Conservation (phyloP, 140 eudicot genomes). For the Ambrosia hybrid region DNA sequence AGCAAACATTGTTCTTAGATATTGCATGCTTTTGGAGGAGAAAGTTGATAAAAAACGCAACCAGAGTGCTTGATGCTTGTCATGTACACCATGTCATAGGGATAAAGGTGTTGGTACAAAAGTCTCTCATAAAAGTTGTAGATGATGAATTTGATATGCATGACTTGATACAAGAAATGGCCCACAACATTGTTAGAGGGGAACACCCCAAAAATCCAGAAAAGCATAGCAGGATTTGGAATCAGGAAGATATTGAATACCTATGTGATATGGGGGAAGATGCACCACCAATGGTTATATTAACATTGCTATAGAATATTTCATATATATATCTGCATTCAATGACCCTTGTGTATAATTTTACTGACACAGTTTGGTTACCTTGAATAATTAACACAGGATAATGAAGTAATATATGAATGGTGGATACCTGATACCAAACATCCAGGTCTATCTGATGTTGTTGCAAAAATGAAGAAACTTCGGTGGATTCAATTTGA, state of each 20-base stretch:
- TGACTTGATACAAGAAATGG: constrained; percentile 31
- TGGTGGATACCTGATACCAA: background rate
- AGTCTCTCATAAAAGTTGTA: constrained; percentile 20
- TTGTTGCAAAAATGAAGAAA: constrained; percentile 17
- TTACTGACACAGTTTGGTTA: background rate
- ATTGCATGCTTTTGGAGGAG: too few relatives aligned
- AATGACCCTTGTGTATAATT: background rate
- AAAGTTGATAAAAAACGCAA: too few relatives aligned
- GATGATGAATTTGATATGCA: background rate
- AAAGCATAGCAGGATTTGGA: constrained; percentile 26
- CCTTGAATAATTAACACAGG: too few relatives aligned
- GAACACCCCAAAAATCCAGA: constrained; percentile 5
- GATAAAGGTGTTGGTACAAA: constrained; percentile 19
- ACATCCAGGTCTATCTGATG: background rate
- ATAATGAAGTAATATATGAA: background rate
- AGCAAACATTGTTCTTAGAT: constrained; percentile 11
- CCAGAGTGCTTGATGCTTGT: constrained; percentile 24
- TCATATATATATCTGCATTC: background rate
- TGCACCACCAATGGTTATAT: background rate
- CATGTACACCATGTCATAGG: constrained; percentile 18
- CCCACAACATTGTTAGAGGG: constrained; percentile 17
- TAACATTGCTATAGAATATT: background rate
- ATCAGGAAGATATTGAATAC: background rate
- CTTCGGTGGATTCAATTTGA: background rate
- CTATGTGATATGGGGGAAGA: background rate